Evolutionary conservation across 78 protist species (phyloP).

Genomic region (Goniomonas avonlea): DNA sequence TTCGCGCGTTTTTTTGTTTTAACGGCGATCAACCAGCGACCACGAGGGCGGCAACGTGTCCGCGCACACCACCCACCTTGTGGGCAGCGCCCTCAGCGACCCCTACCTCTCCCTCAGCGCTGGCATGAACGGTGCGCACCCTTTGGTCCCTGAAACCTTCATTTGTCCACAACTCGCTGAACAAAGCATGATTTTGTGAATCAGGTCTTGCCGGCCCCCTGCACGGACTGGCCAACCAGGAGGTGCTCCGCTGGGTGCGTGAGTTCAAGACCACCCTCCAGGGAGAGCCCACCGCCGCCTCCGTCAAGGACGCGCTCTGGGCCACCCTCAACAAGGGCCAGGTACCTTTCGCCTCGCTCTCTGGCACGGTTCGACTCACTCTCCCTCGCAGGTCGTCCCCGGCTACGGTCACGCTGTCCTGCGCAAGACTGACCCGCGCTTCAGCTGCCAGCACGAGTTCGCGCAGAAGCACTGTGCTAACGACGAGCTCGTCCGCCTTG

Average conservation of each 20-base stretch:
- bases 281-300: too few species aligned
- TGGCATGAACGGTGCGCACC: constrained; percentile 74
- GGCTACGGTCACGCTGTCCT: constrained; percentile 97
- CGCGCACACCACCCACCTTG: constrained; percentile 87
- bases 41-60: constrained; percentile 73
- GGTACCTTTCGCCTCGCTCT: too few species aligned
- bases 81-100: constrained; percentile 90
- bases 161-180: too few species aligned
- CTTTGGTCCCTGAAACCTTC: too few species aligned
- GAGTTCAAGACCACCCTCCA: not conserved
- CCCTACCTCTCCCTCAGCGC: constrained; percentile 86
- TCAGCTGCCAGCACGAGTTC: constrained; percentile 90
- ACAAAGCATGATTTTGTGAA: too few species aligned
- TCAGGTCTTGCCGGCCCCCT: constrained; percentile 96
- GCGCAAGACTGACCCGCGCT: constrained; percentile 86
- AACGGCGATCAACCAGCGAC: constrained; percentile 50
- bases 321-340: constrained; percentile 78
- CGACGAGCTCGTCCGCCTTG: constrained; percentile 77
- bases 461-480: constrained; percentile 84
- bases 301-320: too few species aligned
- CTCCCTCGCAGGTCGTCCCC: constrained; percentile 93
- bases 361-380: too few species aligned
- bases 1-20: too few species aligned
- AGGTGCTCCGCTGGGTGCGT: constrained; percentile 59
- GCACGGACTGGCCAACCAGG: constrained; percentile 97